Base-by-base conservation (phyloP, 139 green algal genomes). In the Tetradesmus obliquus region DNA sequence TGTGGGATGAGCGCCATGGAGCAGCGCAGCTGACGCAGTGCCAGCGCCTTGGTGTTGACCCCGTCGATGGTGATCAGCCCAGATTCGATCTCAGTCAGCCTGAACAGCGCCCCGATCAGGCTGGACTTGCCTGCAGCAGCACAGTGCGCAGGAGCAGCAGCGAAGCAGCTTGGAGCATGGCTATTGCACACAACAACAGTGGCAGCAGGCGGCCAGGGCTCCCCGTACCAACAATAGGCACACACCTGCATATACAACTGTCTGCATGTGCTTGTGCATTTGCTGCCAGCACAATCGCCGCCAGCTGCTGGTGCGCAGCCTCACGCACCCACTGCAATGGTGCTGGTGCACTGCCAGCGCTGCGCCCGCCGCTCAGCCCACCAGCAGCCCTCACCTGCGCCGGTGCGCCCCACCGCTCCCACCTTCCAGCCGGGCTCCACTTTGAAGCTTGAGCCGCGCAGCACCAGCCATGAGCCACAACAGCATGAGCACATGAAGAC, bases 11-110 rank as follows among this genome's bases (percentile, higher is more conserved):
- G 93, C 15, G 94, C 91, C 82, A 97, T 95, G 20, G 91, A 55
- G 0, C 53, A 58, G 0, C 94, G 32, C 82, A 96, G 82, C 76
- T 88, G 55, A n/a, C 69, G 55, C 32, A 95, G 84, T 45, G 94
- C 94, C 32, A 99, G 94, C 6, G 81, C 92, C 7, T 86, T 54
- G 72, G 97, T 96, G 90, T 99, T 96, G 1, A 98, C 17, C 66
- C 91, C 95, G 86, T 99, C 98, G 53, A 99, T 97, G 12, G 93
- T 76, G 62, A 99, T 96, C n/a, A 69, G 55, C 3, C 98, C 98
- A 3, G 86, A 83, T 76, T 94, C 91, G 45, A 97, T 86, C 69
- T 92, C 89, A 10, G 89, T 93, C 54, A 94, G 91, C 12, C 97
- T 92, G 93, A 97, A 98, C 55, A 98, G 93, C 15, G 93, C 93